Evolutionary conservation across 345 rosid genomes (phyloP).

Genomic region (Sonneratia caseolaris): DNA sequence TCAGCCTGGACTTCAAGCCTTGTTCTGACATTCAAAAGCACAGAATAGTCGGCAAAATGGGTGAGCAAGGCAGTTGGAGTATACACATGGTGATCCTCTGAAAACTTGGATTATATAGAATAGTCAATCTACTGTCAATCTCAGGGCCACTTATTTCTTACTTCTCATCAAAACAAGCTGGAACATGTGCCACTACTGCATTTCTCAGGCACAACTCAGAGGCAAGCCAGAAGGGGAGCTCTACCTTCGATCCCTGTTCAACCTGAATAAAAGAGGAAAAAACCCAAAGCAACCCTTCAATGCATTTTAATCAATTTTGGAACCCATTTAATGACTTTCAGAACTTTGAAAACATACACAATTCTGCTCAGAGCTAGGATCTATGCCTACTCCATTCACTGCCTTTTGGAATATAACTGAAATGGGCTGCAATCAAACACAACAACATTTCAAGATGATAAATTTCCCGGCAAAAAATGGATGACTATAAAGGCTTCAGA

Average conservation of each 20-base stretch:
- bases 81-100: not conserved
- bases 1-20: conserved; percentile 83
- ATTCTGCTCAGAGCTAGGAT: conserved; percentile 61
- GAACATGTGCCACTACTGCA: conserved; percentile 49
- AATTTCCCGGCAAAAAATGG: not conserved
- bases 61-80: not conserved
- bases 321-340: not conserved
- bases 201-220: conserved; percentile 58
- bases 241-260: conserved; percentile 66
- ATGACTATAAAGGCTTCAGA: not conserved
- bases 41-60: not conserved
- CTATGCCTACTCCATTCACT: conserved; percentile 62
- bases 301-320: not conserved
- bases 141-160: conserved; percentile 15
- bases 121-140: not conserved
- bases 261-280: conserved; percentile 22
- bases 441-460: not conserved
- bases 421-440: conserved; percentile 35
- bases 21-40: conserved; percentile 30
- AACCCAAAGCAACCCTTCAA: not conserved
- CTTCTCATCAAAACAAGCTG: conserved; percentile 70
- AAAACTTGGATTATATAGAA: not conserved
- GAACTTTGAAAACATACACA: conserved; percentile 27
- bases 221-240: conserved; percentile 84
- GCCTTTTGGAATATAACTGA: conserved; percentile 50